These are phyloP conservation scores for Apiospora phragmitis DNA, from an alignment of 2,329 filamentous ascomycete species.

Conservation along the genomic window DNA sequence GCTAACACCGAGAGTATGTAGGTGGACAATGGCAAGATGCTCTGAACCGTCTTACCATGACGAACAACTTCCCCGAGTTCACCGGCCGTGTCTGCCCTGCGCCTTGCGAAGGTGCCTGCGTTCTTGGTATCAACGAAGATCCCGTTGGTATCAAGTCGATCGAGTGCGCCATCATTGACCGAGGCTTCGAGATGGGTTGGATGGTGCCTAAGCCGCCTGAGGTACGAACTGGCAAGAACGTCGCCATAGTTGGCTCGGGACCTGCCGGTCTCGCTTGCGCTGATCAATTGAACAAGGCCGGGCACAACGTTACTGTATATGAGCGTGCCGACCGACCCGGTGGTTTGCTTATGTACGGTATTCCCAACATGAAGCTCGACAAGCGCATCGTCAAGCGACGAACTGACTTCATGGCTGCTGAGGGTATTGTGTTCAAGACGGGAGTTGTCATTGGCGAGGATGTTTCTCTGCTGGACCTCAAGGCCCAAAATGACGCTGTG, in stretches of 20 bases:
- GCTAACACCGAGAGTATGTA: no score
- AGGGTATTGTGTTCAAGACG: slow-evolving; percentile 82
- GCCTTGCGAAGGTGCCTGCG: slow-evolving; percentile 94
- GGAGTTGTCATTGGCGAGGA: slow-evolving; percentile 77
- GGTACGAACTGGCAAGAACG: slow-evolving; percentile 80
- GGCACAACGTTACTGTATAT: slow-evolving; percentile 85
- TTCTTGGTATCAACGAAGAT: slow-evolving; percentile 94
- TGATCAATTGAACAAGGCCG: slow-evolving; percentile 92
- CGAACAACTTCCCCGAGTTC: slow-evolving; percentile 98
- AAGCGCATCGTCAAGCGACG: slow-evolving; percentile 96
- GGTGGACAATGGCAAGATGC: slow-evolving; percentile 95
- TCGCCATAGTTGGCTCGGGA: slow-evolving; percentile 89
- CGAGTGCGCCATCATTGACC: slow-evolving; percentile 96
- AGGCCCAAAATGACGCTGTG: slow-evolving; percentile 75
- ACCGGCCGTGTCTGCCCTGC: slow-evolving; percentile 96
- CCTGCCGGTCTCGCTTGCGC: slow-evolving; percentile 87
- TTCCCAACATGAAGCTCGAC: slow-evolving; percentile 99
- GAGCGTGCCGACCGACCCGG: slow-evolving; percentile 89
- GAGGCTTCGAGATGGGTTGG: slow-evolving; percentile 97
- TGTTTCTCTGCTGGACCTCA: slow-evolving; percentile 70
- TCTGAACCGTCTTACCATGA: slow-evolving; percentile 88
- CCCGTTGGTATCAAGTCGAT: slow-evolving; percentile 98
- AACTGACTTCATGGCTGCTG: slow-evolving; percentile 90
- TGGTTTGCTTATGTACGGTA: slow-evolving; percentile 96
- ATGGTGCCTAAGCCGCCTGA: slow-evolving; percentile 82